phyloP scores from a whole-genome alignment of 225 moss, liverwort and hornwort genomes.

The Bryoerythrophyllum caledonicum region DNA sequence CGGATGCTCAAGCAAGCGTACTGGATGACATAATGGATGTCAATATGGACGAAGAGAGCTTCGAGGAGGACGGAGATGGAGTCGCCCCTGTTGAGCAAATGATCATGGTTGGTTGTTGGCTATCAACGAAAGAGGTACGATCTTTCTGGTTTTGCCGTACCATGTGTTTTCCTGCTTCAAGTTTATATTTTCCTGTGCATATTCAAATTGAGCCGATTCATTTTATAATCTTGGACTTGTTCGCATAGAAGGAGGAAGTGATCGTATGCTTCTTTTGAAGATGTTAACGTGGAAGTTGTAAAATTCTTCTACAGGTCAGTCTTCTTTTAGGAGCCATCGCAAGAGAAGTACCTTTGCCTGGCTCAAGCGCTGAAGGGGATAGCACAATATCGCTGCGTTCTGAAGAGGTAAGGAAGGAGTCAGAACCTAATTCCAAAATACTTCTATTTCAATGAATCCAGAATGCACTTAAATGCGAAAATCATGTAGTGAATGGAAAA shows the following conservation, averaged over 20 bases:
- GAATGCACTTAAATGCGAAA: neutral
- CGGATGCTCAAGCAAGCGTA: constrained; percentile 43
- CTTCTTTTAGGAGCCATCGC: constrained; percentile 96
- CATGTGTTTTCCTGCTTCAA: constrained; percentile 18
- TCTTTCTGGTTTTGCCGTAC: constrained; percentile 3
- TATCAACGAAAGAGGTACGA: constrained; percentile 96
- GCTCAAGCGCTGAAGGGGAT: constrained; percentile 43
- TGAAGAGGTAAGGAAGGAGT: constrained; percentile 36
- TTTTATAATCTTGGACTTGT: neutral
- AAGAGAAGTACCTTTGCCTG: constrained; percentile 85
- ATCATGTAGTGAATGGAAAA: constrained; percentile 17
- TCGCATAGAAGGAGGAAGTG: constrained; percentile 12
- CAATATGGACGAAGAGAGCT: constrained; percentile 52
- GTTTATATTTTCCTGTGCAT: neutral
- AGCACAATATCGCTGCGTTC: constrained; percentile 25
- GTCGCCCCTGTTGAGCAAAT: constrained; percentile 95
- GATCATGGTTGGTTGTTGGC: constrained; percentile 99
- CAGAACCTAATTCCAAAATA: neutral
- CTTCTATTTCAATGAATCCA: constrained; percentile 9
- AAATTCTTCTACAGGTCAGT: constrained; percentile 61
- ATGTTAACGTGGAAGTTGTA: constrained; percentile 23
- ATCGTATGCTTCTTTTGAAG: constrained; percentile 1
- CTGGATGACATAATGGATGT: constrained; percentile 38
- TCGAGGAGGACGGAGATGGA: constrained; percentile 61
- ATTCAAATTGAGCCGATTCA: neutral